Evolutionary conservation across 2,329 filamentous ascomycete species (phyloP).

Genomic region (Erysiphe neolycopersici): DNA sequence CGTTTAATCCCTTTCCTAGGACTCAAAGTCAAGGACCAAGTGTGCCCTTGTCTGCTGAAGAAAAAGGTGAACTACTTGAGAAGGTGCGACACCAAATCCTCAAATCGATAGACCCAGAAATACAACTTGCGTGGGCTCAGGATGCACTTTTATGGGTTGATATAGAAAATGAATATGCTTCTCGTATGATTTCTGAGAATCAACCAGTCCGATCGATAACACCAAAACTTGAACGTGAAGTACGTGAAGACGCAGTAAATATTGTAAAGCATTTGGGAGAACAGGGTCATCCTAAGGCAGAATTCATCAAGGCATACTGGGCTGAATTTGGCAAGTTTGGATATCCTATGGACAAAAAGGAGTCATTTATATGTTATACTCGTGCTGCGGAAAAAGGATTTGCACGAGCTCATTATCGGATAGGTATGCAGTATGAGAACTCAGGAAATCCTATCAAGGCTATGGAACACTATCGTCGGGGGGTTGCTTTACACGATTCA

Average conservation of each 20-base stretch:
- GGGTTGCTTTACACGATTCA: slow-evolving; percentile 58
- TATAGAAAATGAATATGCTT: slow-evolving; percentile 48
- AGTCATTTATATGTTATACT: slow-evolving; percentile 70
- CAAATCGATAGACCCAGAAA: slow-evolving; percentile 80
- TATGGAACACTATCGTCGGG: slow-evolving; percentile 67
- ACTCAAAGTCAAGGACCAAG: slow-evolving; percentile 55
- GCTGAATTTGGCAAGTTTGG: slow-evolving; percentile 94
- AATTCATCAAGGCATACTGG: slow-evolving; percentile 92
- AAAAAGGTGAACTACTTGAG: slow-evolving; percentile 75
- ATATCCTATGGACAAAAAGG: slow-evolving; percentile 70
- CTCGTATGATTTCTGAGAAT: slow-evolving; percentile 15
- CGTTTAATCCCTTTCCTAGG: slow-evolving; percentile 79
- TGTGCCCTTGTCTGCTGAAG: slow-evolving; percentile 78
- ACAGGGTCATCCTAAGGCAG: slow-evolving; percentile 76
- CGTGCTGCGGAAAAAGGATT: slow-evolving; percentile 69
- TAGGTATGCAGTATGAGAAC: slow-evolving; percentile 95
- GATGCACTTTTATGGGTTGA: slow-evolving; percentile 79
- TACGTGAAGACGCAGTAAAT: slow-evolving; percentile 70
- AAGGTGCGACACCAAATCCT: slow-evolving; percentile 60
- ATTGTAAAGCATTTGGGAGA: slow-evolving; percentile 75
- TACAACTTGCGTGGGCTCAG: slow-evolving; percentile 91
- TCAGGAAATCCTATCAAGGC: slow-evolving; percentile 82
- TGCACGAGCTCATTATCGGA: slow-evolving; percentile 74
- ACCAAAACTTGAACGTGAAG: slow-evolving; percentile 65
- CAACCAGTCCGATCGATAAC: slow-evolving; percentile 39